Evolutionary conservation across 2,329 filamentous ascomycete genomes (phyloP), one percentile per base, ranked within the genome.

Genomic region (Balansia obtecta): DNA sequence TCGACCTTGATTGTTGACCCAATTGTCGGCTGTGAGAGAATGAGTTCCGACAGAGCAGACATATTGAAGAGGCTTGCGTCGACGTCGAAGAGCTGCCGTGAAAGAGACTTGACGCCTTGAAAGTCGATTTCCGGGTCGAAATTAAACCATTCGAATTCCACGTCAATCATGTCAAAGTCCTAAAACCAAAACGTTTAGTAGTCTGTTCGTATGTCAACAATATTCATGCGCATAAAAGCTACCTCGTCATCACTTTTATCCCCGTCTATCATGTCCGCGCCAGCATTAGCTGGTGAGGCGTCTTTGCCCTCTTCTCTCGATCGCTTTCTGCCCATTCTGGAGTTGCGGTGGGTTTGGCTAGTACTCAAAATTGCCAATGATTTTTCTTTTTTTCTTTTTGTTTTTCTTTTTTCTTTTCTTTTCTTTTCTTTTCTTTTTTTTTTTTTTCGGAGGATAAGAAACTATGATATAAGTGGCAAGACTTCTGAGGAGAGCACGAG

Each of bases 101-200:
- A 70, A 8, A 98, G 80, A 10, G 82, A 85, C 68, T 96, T 96
- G 59, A 94, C 79, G 52, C 93, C 93, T 69, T 97, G 91, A 68
- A 97, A 97, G 68, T 98, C 93, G 60, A 95, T 77, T 8, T 86
- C 81, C 2, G 86, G 76, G 60, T 93, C 85, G 55, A 91, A 95
- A 69, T 96, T 94, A 72, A 97, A 98, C 86, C 89, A 97, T 72
- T 98, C 93, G 62, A 98, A 98, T 57, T 97, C 91, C 52, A 97
- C 89, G 63, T 97, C 85, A 57, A 98, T 82, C 66, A 91, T 85
- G 64, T 95, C 86, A 62, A 89, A 85, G 61, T 95, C 88, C 87
- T 95, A 50, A 6, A 10, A 37, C 27, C 22, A 42, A 16, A 42
- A 16, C 3, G 4, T 50, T 56, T 38, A 57, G 50, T 48, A 38